A percentile compares a stretch with the other conserved stretches of the same genome.
phyloP scores from a whole-genome alignment of 495 filamentous ascomycete genomes.

The Podospora conica region DNA sequence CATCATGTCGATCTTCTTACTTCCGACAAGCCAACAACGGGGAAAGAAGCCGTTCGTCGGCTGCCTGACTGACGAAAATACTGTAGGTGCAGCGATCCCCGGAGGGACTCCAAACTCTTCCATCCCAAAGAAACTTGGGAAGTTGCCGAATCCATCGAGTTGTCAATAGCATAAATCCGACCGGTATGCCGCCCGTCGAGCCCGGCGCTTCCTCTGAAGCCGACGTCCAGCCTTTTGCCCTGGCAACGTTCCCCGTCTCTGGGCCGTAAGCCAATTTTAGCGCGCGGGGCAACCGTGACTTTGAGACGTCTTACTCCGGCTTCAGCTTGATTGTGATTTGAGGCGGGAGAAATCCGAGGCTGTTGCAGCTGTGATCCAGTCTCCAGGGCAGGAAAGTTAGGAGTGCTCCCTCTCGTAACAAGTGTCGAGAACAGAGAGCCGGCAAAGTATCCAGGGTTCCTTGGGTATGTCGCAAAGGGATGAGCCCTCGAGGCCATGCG shows the following conservation, averaged over 20 bases:
- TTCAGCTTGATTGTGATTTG: background rate
- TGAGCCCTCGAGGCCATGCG: background rate
- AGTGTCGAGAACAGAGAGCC: background rate
- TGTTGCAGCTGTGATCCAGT: background rate
- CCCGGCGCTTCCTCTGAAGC: background rate
- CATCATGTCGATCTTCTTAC: background rate
- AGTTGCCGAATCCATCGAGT: background rate
- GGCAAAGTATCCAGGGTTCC: background rate
- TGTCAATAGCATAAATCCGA: background rate
- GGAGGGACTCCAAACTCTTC: background rate
- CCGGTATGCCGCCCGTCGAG: background rate
- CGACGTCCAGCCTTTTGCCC: background rate
- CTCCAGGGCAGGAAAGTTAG: background rate
- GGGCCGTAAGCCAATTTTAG: background rate
- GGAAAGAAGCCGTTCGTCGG: background rate
- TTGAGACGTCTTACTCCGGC: background rate
- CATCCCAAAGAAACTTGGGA: background rate
- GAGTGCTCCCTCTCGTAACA: too few relatives aligned
- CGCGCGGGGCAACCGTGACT: background rate
- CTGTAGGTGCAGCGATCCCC: background rate
- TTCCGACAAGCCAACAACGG: background rate
- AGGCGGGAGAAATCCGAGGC: background rate
- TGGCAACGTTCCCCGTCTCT: background rate
- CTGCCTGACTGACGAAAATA: background rate
- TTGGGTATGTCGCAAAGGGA: background rate